Percentiles rank a stretch among this genome's conserved stretches.
Conservation (phyloP, 192 early-diverging fungal species). For the Backusella mclennaniae region DNA sequence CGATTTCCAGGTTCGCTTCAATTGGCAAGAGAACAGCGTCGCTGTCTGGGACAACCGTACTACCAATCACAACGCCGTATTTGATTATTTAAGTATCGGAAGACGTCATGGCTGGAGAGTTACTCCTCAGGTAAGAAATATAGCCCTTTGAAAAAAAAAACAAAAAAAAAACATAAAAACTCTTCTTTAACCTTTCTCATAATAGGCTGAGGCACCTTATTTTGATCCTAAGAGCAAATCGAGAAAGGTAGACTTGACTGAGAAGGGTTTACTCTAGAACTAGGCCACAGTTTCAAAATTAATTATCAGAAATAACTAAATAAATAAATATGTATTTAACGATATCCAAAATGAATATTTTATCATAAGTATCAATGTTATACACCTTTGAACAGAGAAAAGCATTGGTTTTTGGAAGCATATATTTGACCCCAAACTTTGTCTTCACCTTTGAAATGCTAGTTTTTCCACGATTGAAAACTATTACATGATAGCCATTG, state of each 20-base stretch:
- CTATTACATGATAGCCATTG: no score
- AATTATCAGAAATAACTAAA: background rate
- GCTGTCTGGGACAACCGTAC: slow-evolving; percentile 71
- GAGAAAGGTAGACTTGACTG: slow-evolving; percentile 13
- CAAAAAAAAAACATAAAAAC: background rate
- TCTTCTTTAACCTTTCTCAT: background rate
- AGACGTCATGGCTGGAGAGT: slow-evolving; percentile 35
- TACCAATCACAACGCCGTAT: slow-evolving; percentile 48
- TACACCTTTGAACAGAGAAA: no score
- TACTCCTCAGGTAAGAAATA: slow-evolving; percentile 25
- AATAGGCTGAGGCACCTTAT: slow-evolving; percentile 26
- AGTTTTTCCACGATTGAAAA: no score
- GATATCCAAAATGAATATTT: background rate
- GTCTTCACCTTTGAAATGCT: no score
- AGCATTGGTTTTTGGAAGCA: no score
- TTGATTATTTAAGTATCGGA: slow-evolving; percentile 19
- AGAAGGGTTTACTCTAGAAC: background rate
- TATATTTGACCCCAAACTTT: no score
- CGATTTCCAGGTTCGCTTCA: slow-evolving; percentile 57
- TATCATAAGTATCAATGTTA: no score
- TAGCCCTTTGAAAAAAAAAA: background rate
- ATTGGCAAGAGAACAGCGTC: slow-evolving; percentile 57
- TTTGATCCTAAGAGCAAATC: slow-evolving; percentile 36
- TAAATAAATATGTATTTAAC: background rate
- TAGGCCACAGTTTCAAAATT: background rate